Evolutionary conservation across 129 eudicot genomes (phyloP).

Genomic region (Helianthus annuus): DNA sequence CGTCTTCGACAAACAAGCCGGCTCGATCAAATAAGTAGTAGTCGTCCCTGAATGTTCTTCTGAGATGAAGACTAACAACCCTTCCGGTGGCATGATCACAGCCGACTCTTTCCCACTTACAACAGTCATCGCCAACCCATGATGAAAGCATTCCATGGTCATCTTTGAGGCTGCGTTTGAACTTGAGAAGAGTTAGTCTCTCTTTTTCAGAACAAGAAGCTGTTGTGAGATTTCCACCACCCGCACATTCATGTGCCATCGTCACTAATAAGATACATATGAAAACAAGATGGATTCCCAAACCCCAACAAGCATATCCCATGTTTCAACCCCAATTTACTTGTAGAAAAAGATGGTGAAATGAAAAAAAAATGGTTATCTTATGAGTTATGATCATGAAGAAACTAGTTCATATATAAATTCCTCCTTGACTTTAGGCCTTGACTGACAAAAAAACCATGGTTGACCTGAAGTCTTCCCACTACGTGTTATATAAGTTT

Average conservation of each 20-base stretch:
- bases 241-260: neutral
- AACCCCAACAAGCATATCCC: neutral
- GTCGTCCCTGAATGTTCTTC: neutral
- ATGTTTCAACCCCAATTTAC: neutral
- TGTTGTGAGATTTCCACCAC: neutral
- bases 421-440: neutral
- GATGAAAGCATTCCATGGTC: conserved; percentile 16
- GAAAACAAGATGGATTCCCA: neutral
- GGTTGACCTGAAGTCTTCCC: neutral
- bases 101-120: conserved; percentile 16
- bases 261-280: neutral
- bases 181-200: conserved; percentile 29
- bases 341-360: neutral
- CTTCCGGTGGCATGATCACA: conserved; percentile 16
- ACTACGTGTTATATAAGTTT: neutral
- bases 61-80: conserved; percentile 14
- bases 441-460: neutral
- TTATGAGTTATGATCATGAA: neutral
- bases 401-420: neutral
- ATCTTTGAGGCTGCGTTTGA: conserved; percentile 7
- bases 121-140: conserved; percentile 25
- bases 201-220: conserved; percentile 16
- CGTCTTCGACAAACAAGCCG: neutral
- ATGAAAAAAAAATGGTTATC: neutral
- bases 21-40: neutral